Evolutionary conservation across 306 rosid species (phyloP).

Genomic region (Hylodesmum podocarpum): DNA sequence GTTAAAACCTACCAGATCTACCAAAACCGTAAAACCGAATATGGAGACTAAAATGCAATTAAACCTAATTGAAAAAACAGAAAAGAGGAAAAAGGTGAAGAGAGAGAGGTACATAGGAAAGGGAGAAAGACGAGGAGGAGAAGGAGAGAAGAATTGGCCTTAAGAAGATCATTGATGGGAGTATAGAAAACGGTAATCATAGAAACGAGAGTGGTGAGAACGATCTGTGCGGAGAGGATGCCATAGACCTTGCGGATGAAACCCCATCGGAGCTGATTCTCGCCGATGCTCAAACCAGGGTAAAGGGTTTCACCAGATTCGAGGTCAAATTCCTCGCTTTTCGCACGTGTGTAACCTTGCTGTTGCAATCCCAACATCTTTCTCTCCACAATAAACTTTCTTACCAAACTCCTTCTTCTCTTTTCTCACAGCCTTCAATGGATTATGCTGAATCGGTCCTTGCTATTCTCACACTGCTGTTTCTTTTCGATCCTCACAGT

Average conservation of each 20-base stretch:
- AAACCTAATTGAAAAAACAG: too few relatives aligned
- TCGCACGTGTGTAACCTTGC: slow-evolving; percentile 44
- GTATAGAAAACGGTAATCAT: slow-evolving; percentile 67
- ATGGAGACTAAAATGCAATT: too few relatives aligned
- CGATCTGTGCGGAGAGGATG: slow-evolving; percentile 77
- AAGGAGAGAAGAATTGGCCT: slow-evolving; percentile 68
- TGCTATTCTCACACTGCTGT: not conserved
- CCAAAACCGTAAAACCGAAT: too few relatives aligned
- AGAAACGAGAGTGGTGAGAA: slow-evolving; percentile 80
- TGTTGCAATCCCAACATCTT: slow-evolving; percentile 26
- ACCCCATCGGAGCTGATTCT: slow-evolving; percentile 98
- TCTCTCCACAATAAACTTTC: not conserved
- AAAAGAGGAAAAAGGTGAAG: too few relatives aligned
- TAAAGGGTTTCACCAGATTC: slow-evolving; percentile 83
- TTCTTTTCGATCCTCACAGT: not conserved
- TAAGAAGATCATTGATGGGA: slow-evolving; percentile 76
- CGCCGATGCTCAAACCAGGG: slow-evolving; percentile 75
- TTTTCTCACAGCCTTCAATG: not conserved
- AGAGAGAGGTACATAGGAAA: slow-evolving; percentile 54
- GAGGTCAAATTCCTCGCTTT: slow-evolving; percentile 52
- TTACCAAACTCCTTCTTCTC: not conserved
- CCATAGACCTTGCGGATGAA: slow-evolving; percentile 96
- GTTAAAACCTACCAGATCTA: too few relatives aligned
- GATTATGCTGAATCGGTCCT: not conserved
- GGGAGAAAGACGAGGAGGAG: slow-evolving; percentile 80